Evolutionary conservation across 129 eudicot genomes (phyloP).

Genomic region (Calendula officinalis): DNA sequence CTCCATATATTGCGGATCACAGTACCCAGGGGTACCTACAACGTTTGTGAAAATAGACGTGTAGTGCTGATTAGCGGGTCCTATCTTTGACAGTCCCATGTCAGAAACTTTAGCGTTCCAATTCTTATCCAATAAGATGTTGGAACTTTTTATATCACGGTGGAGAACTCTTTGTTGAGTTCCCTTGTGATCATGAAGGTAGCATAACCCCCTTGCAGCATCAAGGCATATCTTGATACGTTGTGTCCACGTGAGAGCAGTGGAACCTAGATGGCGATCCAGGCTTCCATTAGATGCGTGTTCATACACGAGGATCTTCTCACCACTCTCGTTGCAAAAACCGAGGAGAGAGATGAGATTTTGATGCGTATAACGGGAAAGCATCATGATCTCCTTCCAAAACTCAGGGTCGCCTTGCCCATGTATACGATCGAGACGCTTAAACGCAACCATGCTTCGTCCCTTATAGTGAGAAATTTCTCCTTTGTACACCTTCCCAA

Average conservation of each 20-base stretch:
- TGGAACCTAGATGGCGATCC: background rate
- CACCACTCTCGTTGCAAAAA: constrained; percentile 4
- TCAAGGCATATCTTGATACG: constrained; percentile 30
- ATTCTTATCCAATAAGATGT: constrained; percentile 30
- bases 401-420: constrained; percentile 15
- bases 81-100: constrained; percentile 23
- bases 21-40: constrained; percentile 17
- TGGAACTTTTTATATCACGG: constrained; percentile 31
- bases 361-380: constrained; percentile 6
- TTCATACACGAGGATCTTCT: constrained; percentile 11
- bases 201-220: constrained; percentile 26
- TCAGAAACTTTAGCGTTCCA: constrained; percentile 36
- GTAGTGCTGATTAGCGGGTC: constrained; percentile 6
- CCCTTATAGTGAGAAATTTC: background rate
- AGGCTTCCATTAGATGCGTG: constrained; percentile 12
- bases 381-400: constrained; percentile 7
- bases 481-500: constrained; percentile 18
- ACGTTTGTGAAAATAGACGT: background rate
- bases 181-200: constrained; percentile 30
- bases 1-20: background rate
- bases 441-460: background rate
- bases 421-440: background rate
- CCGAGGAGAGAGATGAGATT: constrained; percentile 19
- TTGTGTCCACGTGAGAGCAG: constrained; percentile 21
- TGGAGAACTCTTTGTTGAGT: constrained; percentile 34